phyloP scores from a whole-genome alignment of 148 eudicot species.

The Hydrangea macrophylla region DNA sequence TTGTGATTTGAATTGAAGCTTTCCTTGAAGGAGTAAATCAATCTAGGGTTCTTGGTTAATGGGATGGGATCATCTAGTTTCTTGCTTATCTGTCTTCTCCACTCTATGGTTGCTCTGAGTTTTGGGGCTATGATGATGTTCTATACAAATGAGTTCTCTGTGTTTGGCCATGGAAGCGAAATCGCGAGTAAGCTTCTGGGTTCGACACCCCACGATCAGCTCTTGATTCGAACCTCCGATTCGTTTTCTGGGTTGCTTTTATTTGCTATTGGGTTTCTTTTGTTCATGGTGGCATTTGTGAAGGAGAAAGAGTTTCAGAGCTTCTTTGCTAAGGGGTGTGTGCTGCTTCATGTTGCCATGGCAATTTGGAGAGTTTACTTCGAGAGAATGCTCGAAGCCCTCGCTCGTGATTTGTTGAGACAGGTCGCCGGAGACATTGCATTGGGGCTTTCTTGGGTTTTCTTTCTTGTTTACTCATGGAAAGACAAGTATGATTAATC shows the following conservation, averaged over 20 bases:
- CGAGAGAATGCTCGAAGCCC: conserved; percentile 68
- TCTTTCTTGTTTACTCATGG: conserved; percentile 79
- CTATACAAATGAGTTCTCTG: conserved; percentile 58
- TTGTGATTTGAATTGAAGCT: conserved; percentile 1
- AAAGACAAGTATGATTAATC: conserved; percentile 84
- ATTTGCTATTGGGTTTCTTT: conserved; percentile 67
- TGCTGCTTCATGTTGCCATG: conserved; percentile 72
- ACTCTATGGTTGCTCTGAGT: conserved; percentile 60
- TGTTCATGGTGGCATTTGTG: conserved; percentile 91
- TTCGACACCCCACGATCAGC: conserved; percentile 79
- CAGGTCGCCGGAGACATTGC: conserved; percentile 69
- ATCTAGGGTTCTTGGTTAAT: conserved; percentile 25
- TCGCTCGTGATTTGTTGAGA: conserved; percentile 64
- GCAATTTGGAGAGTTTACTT: conserved; percentile 89
- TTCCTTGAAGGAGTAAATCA: neutral
- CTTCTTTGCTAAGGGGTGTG: conserved; percentile 86
- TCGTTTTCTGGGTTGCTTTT: conserved; percentile 88
- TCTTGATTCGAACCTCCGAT: conserved; percentile 66
- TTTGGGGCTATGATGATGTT: conserved; percentile 91
- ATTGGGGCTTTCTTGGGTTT: conserved; percentile 82
- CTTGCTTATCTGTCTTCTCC: conserved; percentile 67
- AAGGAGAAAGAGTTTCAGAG: conserved; percentile 67
- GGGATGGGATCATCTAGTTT: conserved; percentile 82
- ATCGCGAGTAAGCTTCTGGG: conserved; percentile 64
- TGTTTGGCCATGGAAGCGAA: conserved; percentile 70